phyloP scores from a whole-genome alignment of 805 yeast species.

The Candida insectalens region DNA sequence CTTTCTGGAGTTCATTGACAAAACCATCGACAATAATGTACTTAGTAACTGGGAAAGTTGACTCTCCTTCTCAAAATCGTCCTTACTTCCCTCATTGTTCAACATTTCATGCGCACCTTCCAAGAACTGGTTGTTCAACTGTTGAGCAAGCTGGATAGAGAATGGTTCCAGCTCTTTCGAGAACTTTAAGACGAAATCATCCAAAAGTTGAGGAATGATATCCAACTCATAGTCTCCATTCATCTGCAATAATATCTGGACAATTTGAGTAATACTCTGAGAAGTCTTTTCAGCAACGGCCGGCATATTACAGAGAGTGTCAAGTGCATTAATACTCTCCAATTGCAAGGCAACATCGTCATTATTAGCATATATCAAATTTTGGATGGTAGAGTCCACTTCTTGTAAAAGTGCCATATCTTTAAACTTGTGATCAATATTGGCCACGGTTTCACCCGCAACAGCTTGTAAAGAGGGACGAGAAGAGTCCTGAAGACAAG shows the following conservation, averaged over 20 bases:
- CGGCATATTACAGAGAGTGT: slow-evolving; percentile 28
- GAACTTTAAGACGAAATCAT: slow-evolving; percentile 82
- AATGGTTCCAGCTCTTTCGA: slow-evolving; percentile 84
- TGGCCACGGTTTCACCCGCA: slow-evolving; percentile 46
- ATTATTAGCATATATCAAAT: neutral
- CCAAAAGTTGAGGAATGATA: slow-evolving; percentile 79
- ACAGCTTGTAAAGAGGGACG: slow-evolving; percentile 63
- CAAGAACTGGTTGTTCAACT: slow-evolving; percentile 66
- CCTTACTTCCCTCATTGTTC: slow-evolving; percentile 19
- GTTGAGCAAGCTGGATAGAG: slow-evolving; percentile 56
- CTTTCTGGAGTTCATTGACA: slow-evolving; percentile 70
- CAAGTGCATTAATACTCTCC: slow-evolving; percentile 43
- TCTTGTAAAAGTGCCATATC: neutral
- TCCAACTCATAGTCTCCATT: slow-evolving; percentile 77
- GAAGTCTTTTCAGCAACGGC: slow-evolving; percentile 51
- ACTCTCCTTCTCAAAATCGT: slow-evolving; percentile 58
- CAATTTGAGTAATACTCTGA: slow-evolving; percentile 56
- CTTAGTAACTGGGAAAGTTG: slow-evolving; percentile 76
- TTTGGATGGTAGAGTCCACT: neutral
- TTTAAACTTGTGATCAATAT: slow-evolving; percentile 6
- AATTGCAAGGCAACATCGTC: slow-evolving; percentile 29
- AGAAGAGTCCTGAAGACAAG: slow-evolving; percentile 42
- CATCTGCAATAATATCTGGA: slow-evolving; percentile 64
- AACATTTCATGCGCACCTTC: slow-evolving; percentile 58
- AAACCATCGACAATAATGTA: slow-evolving; percentile 71